Conservation (phyloP, 2,329 filamentous ascomycete species). For the Ramularia endophylla region DNA sequence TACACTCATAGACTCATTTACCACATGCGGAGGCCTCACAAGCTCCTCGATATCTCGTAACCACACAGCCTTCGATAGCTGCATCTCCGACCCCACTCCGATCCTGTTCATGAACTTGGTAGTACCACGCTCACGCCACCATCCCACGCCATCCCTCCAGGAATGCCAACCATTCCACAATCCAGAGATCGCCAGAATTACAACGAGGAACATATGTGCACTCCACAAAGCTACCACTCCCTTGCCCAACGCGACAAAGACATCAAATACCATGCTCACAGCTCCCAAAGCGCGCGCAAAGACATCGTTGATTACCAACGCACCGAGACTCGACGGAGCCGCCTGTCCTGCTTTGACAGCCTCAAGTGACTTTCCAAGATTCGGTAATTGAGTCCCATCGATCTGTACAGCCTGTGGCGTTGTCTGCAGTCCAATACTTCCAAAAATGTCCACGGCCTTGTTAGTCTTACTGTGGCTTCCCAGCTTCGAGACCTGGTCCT, state of each 20-base stretch:
- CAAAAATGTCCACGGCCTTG: constrained; percentile 73
- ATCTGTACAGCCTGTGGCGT: constrained; percentile 47
- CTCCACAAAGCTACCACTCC: constrained; percentile 25
- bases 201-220: constrained; percentile 68
- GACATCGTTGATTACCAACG: constrained; percentile 28
- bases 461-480: constrained; percentile 69
- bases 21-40: constrained; percentile 29
- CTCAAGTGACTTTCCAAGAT: constrained; percentile 9
- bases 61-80: constrained; percentile 83
- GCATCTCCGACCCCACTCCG: constrained; percentile 69
- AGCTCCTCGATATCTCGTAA: constrained; percentile 70
- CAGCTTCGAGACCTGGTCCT: constrained; percentile 69
- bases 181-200: constrained; percentile 61
- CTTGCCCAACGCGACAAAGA: constrained; percentile 35
- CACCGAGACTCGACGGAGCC: constrained; percentile 18
- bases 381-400: constrained; percentile 16
- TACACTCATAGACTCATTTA: constrained; percentile 19
- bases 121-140: constrained; percentile 82
- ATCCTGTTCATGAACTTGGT: constrained; percentile 73
- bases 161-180: constrained; percentile 70
- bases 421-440: constrained; percentile 63
- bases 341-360: constrained; percentile 8
- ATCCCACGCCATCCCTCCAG: constrained; percentile 65
- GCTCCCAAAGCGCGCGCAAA: constrained; percentile 21
- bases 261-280: constrained; percentile 33